phyloP scores from a whole-genome alignment of 192 early-diverging fungal species.

The Coemansia sp. region DNA sequence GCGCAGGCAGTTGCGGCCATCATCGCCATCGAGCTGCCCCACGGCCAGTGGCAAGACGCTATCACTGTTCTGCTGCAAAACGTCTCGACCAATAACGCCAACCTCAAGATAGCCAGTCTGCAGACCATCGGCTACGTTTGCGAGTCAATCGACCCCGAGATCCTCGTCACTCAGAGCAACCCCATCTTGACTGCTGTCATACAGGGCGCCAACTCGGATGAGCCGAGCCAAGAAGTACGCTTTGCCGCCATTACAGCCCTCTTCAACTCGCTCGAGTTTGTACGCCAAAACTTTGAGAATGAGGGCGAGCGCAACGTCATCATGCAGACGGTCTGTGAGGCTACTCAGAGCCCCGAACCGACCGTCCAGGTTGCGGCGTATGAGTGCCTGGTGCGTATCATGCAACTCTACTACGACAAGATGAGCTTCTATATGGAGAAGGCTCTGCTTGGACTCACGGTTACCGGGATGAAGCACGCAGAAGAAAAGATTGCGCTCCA shows the following conservation, averaged over 20 bases:
- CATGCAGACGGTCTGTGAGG: constrained; percentile 98
- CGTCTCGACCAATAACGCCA: constrained; percentile 65
- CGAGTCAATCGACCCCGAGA: constrained; percentile 80
- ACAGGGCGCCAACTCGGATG: constrained; percentile 92
- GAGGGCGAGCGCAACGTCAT: constrained; percentile 97
- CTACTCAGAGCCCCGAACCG: constrained; percentile 74
- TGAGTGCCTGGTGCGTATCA: constrained; percentile 96
- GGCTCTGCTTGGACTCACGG: constrained; percentile 89
- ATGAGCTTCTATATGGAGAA: constrained; percentile 98
- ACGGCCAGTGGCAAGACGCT: constrained; percentile 80
- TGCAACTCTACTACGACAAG: constrained; percentile 94
- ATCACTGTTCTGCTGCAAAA: constrained; percentile 80
- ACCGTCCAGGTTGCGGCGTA: constrained; percentile 85
- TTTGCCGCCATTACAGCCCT: constrained; percentile 87
- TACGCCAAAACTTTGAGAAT: constrained; percentile 88
- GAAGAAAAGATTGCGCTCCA: constrained; percentile 90
- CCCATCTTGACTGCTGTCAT: constrained; percentile 92
- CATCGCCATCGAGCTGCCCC: constrained; percentile 90
- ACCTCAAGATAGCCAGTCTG: constrained; percentile 77
- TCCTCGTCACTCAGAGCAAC: constrained; percentile 81
- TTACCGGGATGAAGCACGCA: constrained; percentile 88
- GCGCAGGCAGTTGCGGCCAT: constrained; percentile 89
- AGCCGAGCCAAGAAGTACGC: constrained; percentile 84
- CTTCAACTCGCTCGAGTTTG: constrained; percentile 94
- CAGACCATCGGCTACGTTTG: constrained; percentile 93